Evolutionary conservation across 352 stramenopile genomes (phyloP), one percentile per base, ranked within the genome.

Genomic region (Pythium aristosporum): DNA sequence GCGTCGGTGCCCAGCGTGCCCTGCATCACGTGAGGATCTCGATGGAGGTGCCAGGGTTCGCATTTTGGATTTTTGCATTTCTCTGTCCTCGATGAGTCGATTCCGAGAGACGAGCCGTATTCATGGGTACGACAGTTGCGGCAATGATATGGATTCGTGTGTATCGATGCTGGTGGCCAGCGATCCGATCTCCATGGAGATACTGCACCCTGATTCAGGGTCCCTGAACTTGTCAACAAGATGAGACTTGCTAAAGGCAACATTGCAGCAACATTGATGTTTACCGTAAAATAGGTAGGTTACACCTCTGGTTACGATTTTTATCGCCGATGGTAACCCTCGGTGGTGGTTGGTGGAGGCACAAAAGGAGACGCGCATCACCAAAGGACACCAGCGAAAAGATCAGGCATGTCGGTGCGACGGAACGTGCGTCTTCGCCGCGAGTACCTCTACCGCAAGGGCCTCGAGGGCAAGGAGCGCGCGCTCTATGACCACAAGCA

Each of bases 381-480:
- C 5, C 39, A 46, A 46, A 46, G 39, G 39, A 20, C 39, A 46
- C 13, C 39, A 16, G 13, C 5, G 2, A 21, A 16, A 18, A 21
- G 12, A 41, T 57, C n/a, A 18, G 20, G 0, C 57, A 96, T 96
- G 87, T 96, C 87, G 49, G 85, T 97, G 48, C 87, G 91, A 52
- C 79, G 97, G 47, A 97, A 99, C 65, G 96, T 99, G 46, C 96
- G 98, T 73, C 79, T 99, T 28, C 96, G 98, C 48, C 96, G 98
- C 68, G 98, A 99, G 79, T 99, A 99, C 74, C 80, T 99, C 62
- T 99, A 99, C 77, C 89, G 96, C 73, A 99, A 99, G 87, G 94
- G 88, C 9, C 84, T 99, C 20, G 96, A 99, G 65, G 93, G 95
- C 63, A 94, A 97, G 68, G 92, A 99, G 74, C 91, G 91, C 42